These are phyloP conservation scores for Saprolegnia parasitica DNA, from an alignment of 352 stramenopile species.

Conservation along the genomic window DNA sequence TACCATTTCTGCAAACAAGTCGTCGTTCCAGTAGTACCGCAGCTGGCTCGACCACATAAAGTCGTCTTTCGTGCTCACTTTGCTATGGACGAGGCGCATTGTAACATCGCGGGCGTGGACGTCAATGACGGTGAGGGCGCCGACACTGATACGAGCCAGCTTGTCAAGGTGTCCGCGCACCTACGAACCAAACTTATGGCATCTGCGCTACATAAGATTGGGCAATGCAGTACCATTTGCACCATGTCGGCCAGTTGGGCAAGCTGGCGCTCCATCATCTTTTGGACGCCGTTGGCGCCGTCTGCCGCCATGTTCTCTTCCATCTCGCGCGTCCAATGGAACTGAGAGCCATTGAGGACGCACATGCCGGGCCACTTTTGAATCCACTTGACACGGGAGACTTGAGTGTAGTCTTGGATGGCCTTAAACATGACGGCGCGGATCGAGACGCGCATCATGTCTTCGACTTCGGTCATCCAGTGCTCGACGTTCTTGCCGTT, in stretches of 20 bases:
- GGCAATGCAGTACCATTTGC: constrained; percentile 26
- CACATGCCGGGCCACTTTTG: constrained; percentile 90
- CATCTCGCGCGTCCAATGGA: constrained; percentile 92
- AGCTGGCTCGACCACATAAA: constrained; percentile 84
- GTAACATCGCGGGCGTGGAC: constrained; percentile 95
- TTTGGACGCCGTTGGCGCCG: constrained; percentile 65
- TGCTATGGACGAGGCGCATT: constrained; percentile 83
- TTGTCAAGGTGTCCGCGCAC: constrained; percentile 88
- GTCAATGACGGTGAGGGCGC: constrained; percentile 91
- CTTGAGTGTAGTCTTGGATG: constrained; percentile 85
- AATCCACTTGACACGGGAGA: constrained; percentile 86
- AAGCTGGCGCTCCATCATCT: constrained; percentile 79
- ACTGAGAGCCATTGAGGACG: constrained; percentile 89
- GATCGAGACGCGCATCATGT: constrained; percentile 90
- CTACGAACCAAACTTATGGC: constrained; percentile 47
- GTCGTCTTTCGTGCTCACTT: constrained; percentile 83
- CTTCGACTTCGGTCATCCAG: constrained; percentile 93
- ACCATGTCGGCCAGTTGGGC: constrained; percentile 87
- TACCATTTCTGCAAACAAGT: constrained; percentile 83
- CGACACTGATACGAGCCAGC: constrained; percentile 82
- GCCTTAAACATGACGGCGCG: constrained; percentile 82
- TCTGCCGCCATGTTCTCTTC: constrained; percentile 76
- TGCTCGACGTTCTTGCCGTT: constrained; percentile 90
- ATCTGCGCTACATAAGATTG: neutral
- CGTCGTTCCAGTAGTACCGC: constrained; percentile 92